Evolutionary conservation across 495 filamentous ascomycete genomes (phyloP).

Genomic region (Lasiosphaeriaceae sp.): DNA sequence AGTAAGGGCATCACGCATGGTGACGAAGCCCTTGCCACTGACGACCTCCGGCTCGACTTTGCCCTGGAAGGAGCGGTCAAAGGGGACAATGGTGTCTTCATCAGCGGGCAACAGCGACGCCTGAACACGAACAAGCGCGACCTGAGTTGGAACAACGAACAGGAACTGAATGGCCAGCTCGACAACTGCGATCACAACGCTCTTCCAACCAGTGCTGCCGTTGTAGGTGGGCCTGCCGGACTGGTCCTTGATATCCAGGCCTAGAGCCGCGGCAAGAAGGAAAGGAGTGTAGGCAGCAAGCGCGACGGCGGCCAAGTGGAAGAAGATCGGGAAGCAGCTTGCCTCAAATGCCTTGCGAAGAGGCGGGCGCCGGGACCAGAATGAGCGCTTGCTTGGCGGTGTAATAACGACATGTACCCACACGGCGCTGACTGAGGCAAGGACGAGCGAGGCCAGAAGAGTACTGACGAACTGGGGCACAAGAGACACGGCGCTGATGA

Average conservation of each 20-base stretch:
- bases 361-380: constrained; percentile 43
- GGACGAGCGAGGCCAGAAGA: constrained; percentile 14
- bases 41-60: constrained; percentile 55
- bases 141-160: constrained; percentile 38
- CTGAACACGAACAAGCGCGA: constrained; percentile 45
- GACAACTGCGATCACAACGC: constrained; percentile 23
- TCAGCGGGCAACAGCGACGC: constrained; percentile 48
- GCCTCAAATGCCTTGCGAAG: constrained; percentile 41
- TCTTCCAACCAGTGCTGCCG: constrained; percentile 31
- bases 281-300: constrained; percentile 21
- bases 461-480: constrained; percentile 5
- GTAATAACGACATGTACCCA: constrained; percentile 47
- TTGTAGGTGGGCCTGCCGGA: constrained; percentile 7
- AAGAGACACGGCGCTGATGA: constrained; percentile 19
- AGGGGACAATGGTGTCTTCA: constrained; percentile 46
- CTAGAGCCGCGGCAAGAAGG: constrained; percentile 25
- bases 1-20: constrained; percentile 66
- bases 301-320: constrained; percentile 30
- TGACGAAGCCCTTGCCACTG: constrained; percentile 64
- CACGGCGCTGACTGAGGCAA: constrained; percentile 35
- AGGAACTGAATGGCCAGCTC: constrained; percentile 25
- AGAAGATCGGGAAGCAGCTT: constrained; percentile 35
- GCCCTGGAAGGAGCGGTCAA: constrained; percentile 48
- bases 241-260: constrained; percentile 23
- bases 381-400: constrained; percentile 28